Conservation (phyloP, 2,329 filamentous ascomycete genomes). For the Daldinia sp. region DNA sequence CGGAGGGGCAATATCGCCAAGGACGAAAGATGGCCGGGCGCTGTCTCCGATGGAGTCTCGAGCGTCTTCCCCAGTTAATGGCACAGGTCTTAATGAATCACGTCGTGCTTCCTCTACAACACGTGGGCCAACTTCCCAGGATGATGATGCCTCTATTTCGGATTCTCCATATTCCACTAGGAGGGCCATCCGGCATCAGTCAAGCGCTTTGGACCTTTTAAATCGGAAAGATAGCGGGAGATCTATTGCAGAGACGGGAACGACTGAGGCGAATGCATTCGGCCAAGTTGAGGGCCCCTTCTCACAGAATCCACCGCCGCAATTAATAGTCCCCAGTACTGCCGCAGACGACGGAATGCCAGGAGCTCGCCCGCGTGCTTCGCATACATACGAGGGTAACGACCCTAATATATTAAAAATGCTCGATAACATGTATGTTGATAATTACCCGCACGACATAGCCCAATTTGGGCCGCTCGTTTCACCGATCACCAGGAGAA, state of each 20-base stretch:
- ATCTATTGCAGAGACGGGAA: constrained; percentile 69
- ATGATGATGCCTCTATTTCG: constrained; percentile 54
- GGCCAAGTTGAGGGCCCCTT: constrained; percentile 71
- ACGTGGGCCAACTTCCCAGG: constrained; percentile 46
- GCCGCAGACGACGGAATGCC: constrained; percentile 51
- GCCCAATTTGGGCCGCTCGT: constrained; percentile 84
- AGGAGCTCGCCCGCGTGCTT: constrained; percentile 66
- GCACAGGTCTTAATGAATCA: constrained; percentile 55
- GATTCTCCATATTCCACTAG: constrained; percentile 59
- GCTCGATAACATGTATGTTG: constrained; percentile 86
- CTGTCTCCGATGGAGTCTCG: constrained; percentile 46
- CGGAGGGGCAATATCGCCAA: constrained; percentile 54
- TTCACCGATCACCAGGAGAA: constrained; percentile 72
- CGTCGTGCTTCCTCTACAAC: constrained; percentile 54
- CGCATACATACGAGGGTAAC: constrained; percentile 88
- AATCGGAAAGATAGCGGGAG: constrained; percentile 71
- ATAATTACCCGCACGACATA: constrained; percentile 75
- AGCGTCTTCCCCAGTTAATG: constrained; percentile 47
- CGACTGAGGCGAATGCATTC: constrained; percentile 69
- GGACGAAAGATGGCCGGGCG: constrained; percentile 52
- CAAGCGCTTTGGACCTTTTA: constrained; percentile 70
- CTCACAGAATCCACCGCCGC: constrained; percentile 53
- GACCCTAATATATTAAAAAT: constrained; percentile 76
- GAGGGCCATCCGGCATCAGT: constrained; percentile 65
- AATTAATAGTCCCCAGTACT: constrained; percentile 52